Base-by-base conservation (phyloP, 2,329 filamentous ascomycete species). In the Hymenoscyphus infarciens region DNA sequence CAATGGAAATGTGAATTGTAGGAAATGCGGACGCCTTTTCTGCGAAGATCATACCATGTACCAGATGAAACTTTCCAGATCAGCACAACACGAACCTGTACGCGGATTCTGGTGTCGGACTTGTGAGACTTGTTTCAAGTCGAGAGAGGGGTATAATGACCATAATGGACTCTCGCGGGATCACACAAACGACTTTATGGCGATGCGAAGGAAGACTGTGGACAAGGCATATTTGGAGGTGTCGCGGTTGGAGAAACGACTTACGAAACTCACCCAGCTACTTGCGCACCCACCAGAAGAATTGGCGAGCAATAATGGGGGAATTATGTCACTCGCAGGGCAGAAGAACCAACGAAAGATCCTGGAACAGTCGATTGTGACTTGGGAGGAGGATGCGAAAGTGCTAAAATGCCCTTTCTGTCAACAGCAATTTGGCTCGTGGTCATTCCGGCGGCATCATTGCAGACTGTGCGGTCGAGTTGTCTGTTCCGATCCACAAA, bases 1-100 rank as follows among this genome's bases (percentile, higher is more conserved):
- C 6, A 93, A 90, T 71, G 92, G 92, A 19, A 92, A 83, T 71
- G 87, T 99, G 71, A 97, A 99, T 75, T 99, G 95, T 76, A 84
- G 95, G 66, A 92, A 93, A 66, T 99, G 95, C 72, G 95, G 95
- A 6, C 88, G 89, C 70, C 79, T 99, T 49, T 99, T 98, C 74
- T 99, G 95, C 76, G 95, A 98, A 73, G 91, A 94, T 70, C 95
- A 99, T 75, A 98, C 95, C 59, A 97, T 99, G 93, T 99, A 98
- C 74, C 94, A 99, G 79, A 98, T 98, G 90, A 97, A 96, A 80
- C 82, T 99, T 11, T 97, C 93, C 8, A 83, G 93, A 61, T 89
- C 92, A 33, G 95, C 95, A 3, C 84, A 88, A 63, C 92, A 97
- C 76, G 95, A 99, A 67, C 94, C 95, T 0, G 86, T 95, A 1